These are phyloP conservation scores for Polysphondylium violaceum DNA, from an alignment of 78 protist species.

Conservation along the genomic window DNA sequence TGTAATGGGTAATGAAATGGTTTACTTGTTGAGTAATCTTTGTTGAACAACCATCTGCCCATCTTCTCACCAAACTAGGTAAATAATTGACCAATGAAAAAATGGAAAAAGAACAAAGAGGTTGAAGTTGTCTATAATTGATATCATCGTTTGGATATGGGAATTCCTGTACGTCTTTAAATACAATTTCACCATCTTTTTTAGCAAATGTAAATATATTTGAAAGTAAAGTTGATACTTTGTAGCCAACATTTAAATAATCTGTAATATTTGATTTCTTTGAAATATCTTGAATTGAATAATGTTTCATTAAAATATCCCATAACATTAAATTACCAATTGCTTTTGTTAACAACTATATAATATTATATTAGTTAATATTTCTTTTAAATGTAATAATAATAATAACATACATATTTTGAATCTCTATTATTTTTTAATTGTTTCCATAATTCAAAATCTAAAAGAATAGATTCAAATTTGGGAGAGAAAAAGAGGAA, in stretches of 20 bases:
- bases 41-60: slow-evolving; percentile 48
- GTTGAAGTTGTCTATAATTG: slow-evolving; percentile 24
- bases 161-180: no score
- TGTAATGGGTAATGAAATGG: slow-evolving; percentile 17
- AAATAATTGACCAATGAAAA: slow-evolving; percentile 35
- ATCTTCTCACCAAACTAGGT: slow-evolving; percentile 50
- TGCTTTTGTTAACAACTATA: not conserved
- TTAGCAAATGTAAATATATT: slow-evolving; percentile 21
- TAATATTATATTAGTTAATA: not conserved
- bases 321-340: slow-evolving; percentile 32
- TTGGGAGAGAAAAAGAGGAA: not conserved
- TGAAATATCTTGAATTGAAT: slow-evolving; percentile 20
- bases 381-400: no score
- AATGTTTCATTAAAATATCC: slow-evolving; percentile 46
- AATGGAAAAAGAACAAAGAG: slow-evolving; percentile 11
- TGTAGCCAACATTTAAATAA: slow-evolving; percentile 28
- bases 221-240: slow-evolving; percentile 4
- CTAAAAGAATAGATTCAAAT: slow-evolving; percentile 25
- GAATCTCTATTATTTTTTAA: not conserved
- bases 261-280: slow-evolving; percentile 29
- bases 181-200: not conserved
- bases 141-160: no score
- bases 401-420: not conserved
- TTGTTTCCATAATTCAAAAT: slow-evolving; percentile 22
- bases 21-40: slow-evolving; percentile 42